Conservation (phyloP, 2,329 filamentous ascomycete species). For the Colletotrichum cereale region DNA sequence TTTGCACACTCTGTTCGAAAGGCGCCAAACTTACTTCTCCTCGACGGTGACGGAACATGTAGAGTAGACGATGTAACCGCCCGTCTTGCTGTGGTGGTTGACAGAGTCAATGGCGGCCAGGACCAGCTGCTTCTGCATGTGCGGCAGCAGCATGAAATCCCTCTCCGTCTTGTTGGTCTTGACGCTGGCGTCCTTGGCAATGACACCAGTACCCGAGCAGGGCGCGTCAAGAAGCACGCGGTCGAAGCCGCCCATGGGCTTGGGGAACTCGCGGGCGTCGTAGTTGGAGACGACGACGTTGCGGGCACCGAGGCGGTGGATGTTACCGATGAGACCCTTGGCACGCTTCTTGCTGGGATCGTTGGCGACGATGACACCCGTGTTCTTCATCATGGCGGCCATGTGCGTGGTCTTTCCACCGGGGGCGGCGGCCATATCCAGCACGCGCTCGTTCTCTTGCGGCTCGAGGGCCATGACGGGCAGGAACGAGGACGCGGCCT, state of each 20-base stretch:
- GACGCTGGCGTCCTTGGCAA: slow-evolving; percentile 94
- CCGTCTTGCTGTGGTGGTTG: slow-evolving; percentile 90
- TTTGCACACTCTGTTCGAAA: accelerated
- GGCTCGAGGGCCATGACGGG: slow-evolving; percentile 98
- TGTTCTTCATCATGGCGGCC: slow-evolving; percentile 98
- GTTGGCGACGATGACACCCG: slow-evolving; percentile 94
- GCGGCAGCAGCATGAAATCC: slow-evolving; percentile 92
- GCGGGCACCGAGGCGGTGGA: slow-evolving; percentile 87
- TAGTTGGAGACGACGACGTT: slow-evolving; percentile 98
- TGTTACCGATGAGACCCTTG: slow-evolving; percentile 98
- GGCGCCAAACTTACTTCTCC: slow-evolving; percentile 63
- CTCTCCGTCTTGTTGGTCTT: slow-evolving; percentile 98
- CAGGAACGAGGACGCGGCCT: slow-evolving; percentile 95
- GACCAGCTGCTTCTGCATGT: slow-evolving; percentile 94
- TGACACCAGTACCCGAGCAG: slow-evolving; percentile 82
- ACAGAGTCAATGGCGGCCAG: slow-evolving; percentile 95
- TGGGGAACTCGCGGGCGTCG: slow-evolving; percentile 93
- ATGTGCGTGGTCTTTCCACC: slow-evolving; percentile 97
- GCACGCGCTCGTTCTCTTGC: slow-evolving; percentile 86
- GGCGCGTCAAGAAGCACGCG: slow-evolving; percentile 91
- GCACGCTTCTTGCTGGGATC: slow-evolving; percentile 93
- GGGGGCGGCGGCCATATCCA: slow-evolving; percentile 94
- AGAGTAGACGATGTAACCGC: slow-evolving; percentile 95
- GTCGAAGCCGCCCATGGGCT: slow-evolving; percentile 95
- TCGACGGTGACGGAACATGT: slow-evolving; percentile 96